These are phyloP conservation scores for Salvia miltiorrhiza DNA, from an alignment of 257 asterid species.

Conservation along the genomic window DNA sequence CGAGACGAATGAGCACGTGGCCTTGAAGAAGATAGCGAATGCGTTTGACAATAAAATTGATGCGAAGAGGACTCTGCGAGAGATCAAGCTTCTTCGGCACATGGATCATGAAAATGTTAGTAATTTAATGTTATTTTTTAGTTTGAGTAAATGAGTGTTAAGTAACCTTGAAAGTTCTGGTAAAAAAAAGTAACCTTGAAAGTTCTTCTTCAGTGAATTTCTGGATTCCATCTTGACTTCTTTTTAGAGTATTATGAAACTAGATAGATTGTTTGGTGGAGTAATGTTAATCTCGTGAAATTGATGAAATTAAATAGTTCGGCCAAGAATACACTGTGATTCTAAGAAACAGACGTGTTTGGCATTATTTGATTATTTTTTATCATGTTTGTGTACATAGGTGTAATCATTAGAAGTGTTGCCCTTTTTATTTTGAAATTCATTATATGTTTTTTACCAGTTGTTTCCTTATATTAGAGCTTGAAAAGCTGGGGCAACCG, in stretches of 20 bases:
- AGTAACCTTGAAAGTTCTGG: not conserved
- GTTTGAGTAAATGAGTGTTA: not conserved
- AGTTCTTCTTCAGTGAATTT: not conserved
- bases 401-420: not conserved
- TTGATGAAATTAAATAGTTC: not conserved
- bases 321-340: not conserved
- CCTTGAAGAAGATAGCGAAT: slow-evolving; percentile 92
- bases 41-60: slow-evolving; percentile 94
- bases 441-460: not conserved
- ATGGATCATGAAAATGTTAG: slow-evolving; percentile 99
- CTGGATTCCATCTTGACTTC: not conserved
- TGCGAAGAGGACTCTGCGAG: slow-evolving; percentile 98
- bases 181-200: too few species aligned
- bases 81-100: slow-evolving; percentile 97
- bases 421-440: not conserved
- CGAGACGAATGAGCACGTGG: slow-evolving; percentile 95
- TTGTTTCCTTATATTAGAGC: not conserved
- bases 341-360: not conserved
- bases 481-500: not conserved
- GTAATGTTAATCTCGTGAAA: not conserved
- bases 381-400: slow-evolving; percentile 7
- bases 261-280: slow-evolving; percentile 3
- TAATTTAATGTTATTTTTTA: not conserved
- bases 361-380: not conserved
- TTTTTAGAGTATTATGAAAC: slow-evolving; percentile 1